These are phyloP conservation scores for Xylariaceae sp. DNA, from an alignment of 2,329 filamentous ascomycete species.

Conservation along the genomic window DNA sequence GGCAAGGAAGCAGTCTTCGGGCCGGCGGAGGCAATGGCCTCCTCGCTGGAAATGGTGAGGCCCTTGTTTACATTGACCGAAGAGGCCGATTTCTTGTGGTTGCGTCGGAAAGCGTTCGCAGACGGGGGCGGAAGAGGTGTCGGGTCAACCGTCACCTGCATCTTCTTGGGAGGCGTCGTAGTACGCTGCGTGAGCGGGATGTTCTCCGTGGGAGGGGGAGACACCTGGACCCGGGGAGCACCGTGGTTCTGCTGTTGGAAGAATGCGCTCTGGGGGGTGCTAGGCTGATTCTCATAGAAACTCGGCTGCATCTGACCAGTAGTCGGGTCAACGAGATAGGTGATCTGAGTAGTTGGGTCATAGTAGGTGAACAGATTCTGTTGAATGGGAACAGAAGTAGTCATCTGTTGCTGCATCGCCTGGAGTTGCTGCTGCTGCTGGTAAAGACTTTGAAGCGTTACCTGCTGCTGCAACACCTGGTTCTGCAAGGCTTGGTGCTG, in stretches of 20 bases:
- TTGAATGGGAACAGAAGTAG: constrained; percentile 52
- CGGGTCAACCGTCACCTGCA: constrained; percentile 62
- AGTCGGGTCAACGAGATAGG: constrained; percentile 69
- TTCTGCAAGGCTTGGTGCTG: neutral
- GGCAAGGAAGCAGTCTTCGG: constrained; percentile 80
- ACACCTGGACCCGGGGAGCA: constrained; percentile 73
- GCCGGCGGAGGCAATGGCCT: constrained; percentile 54
- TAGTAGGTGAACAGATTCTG: constrained; percentile 77
- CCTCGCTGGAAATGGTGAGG: constrained; percentile 41
- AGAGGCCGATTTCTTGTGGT: constrained; percentile 86
- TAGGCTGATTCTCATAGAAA: constrained; percentile 43
- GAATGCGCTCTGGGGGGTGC: constrained; percentile 31
- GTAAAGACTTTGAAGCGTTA: constrained; percentile 50
- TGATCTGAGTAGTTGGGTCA: constrained; percentile 79
- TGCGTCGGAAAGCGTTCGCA: constrained; percentile 85
- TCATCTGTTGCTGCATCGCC: constrained; percentile 60
- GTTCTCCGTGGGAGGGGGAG: constrained; percentile 65
- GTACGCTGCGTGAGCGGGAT: constrained; percentile 53
- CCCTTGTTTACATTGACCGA: constrained; percentile 55
- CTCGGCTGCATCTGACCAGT: constrained; percentile 38
- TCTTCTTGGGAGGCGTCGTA: constrained; percentile 60
- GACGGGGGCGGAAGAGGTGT: constrained; percentile 78
- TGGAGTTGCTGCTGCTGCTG: constrained; percentile 57
- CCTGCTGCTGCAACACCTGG: constrained; percentile 31
- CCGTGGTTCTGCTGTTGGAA: constrained; percentile 41